phyloP scores from a whole-genome alignment of 1,139 yeast species.

The Spencermartinsiella ligniputridi region DNA sequence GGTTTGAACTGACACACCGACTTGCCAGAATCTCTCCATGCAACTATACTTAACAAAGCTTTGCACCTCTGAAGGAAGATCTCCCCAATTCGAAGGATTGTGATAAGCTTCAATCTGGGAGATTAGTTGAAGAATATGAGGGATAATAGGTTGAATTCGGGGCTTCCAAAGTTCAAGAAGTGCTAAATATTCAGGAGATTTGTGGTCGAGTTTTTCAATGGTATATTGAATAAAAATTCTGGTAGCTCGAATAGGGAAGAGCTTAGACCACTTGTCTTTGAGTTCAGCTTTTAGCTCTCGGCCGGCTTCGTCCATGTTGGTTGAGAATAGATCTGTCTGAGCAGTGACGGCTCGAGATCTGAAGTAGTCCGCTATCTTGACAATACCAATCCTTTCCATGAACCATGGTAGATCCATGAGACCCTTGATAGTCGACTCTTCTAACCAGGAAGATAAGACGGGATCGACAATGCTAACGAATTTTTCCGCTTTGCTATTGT shows the following conservation, averaged over 20 bases:
- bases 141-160: constrained; percentile 83
- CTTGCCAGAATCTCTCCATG: constrained; percentile 96
- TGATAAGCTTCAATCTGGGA: constrained; percentile 93
- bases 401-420: constrained; percentile 90
- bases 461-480: constrained; percentile 90
- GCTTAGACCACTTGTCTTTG: constrained; percentile 88
- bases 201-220: constrained; percentile 81
- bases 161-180: constrained; percentile 85
- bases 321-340: constrained; percentile 64
- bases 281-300: constrained; percentile 65
- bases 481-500: constrained; percentile 63
- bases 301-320: constrained; percentile 92
- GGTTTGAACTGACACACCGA: constrained; percentile 91
- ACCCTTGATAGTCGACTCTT: constrained; percentile 86
- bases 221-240: constrained; percentile 92
- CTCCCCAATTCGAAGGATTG: constrained; percentile 87
- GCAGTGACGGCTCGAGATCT: constrained; percentile 77
- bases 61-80: constrained; percentile 83
- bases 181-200: constrained; percentile 68
- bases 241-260: constrained; percentile 94
- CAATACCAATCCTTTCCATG: constrained; percentile 95
- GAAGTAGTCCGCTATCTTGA: constrained; percentile 86
- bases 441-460: constrained; percentile 88
- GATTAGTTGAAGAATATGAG: constrained; percentile 80
- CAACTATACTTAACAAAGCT: constrained; percentile 84